Base-by-base conservation (phyloP, 2,329 filamentous ascomycete genomes). In the Grosmannia serpens region DNA sequence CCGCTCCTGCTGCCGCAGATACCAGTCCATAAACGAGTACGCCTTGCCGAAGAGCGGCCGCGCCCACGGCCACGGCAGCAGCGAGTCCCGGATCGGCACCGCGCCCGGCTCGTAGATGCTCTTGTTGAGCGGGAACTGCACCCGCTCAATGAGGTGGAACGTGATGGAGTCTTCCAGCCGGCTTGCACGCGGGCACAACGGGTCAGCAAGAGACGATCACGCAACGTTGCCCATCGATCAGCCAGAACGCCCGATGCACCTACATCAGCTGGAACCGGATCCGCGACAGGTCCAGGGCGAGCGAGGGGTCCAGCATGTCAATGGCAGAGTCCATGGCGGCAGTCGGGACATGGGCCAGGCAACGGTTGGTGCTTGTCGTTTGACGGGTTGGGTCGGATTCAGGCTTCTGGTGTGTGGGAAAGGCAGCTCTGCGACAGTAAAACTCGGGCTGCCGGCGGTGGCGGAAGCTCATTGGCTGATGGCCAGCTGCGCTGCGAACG, bases 131-230 rank as follows among this genome's bases (percentile, higher is more conserved):
- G 92, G 90, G 72, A 97, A 99, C 72, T 99, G 94, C n/a, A 92
- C 92, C 47, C 94, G 87, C 75, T 99, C 94, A 68, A 97, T 97
- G 46, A 99, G 79, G 73, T 96, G 88, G 74, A 95, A 96, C 64
- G 89, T 95, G 69, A 99, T 97, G 62, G 92, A 97, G 70, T 99
- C 94, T 76, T 99, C 94, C 22, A 97, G 81, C 24, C 94, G 94
- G 68, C 94, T 99, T 68, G 55, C 53, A 44, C 24, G 44, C 53
- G 54, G 53, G 24, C 58, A 53, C 13, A 27, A 20, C 27, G 46
- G 24, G 41, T 29, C 24, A 46, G 22, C 13, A 22, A 1, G 31
- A 27, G 7, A 44, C 24, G 15, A 53, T 22, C 13, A 49, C 22
- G 22, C 31, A 24, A 10, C 6, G 10, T 33, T 33, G 31, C 31